Percentiles rank a stretch among this genome's conserved stretches.
Evolutionary conservation across 768 basidiomycete genomes (phyloP).

Genomic region (Brasilioporus rufonigricans): DNA sequence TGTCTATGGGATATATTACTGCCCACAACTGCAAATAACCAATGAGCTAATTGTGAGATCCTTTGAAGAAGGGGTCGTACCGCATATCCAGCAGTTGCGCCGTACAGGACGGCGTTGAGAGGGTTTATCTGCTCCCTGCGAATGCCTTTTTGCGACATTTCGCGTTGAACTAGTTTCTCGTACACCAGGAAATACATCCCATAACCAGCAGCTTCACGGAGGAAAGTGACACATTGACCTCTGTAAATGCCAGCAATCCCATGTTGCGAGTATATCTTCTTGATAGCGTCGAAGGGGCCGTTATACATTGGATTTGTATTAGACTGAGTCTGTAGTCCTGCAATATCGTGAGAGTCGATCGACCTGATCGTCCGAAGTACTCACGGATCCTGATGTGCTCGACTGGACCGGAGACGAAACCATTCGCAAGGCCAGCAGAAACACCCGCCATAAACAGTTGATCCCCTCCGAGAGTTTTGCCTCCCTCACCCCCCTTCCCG

Average conservation of each 20-base stretch:
- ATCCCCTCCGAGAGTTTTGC: slow-evolving; percentile 50
- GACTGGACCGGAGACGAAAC: slow-evolving; percentile 91
- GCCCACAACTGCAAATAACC: slow-evolving; percentile 64
- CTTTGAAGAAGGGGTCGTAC: slow-evolving; percentile 42
- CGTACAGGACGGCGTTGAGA: slow-evolving; percentile 77
- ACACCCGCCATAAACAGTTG: slow-evolving; percentile 82
- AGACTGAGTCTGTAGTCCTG: slow-evolving; percentile 91
- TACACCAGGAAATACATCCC: slow-evolving; percentile 90
- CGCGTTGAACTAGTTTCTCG: slow-evolving; percentile 86
- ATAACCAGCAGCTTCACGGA: slow-evolving; percentile 80
- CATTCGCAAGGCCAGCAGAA: slow-evolving; percentile 85
- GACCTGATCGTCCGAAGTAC: slow-evolving; percentile 1
- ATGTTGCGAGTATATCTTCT: slow-evolving; percentile 71
- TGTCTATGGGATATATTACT: slow-evolving; percentile 94
- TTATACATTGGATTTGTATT: slow-evolving; percentile 69
- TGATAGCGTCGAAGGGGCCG: slow-evolving; percentile 87
- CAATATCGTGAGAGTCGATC: slow-evolving; percentile 3
- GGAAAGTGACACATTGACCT: slow-evolving; percentile 86
- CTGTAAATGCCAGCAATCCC: slow-evolving; percentile 89
- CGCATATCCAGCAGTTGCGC: slow-evolving; percentile 90
- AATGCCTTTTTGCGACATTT: slow-evolving; percentile 73
- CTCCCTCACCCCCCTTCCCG: slow-evolving; percentile 65
- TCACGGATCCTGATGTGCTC: slow-evolving; percentile 88
- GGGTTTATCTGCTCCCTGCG: slow-evolving; percentile 75
- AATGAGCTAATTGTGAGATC: slow-evolving; percentile 7